Evolutionary conservation across 2,329 filamentous ascomycete species (phyloP).

Genomic region (Intubia oerlemansii): DNA sequence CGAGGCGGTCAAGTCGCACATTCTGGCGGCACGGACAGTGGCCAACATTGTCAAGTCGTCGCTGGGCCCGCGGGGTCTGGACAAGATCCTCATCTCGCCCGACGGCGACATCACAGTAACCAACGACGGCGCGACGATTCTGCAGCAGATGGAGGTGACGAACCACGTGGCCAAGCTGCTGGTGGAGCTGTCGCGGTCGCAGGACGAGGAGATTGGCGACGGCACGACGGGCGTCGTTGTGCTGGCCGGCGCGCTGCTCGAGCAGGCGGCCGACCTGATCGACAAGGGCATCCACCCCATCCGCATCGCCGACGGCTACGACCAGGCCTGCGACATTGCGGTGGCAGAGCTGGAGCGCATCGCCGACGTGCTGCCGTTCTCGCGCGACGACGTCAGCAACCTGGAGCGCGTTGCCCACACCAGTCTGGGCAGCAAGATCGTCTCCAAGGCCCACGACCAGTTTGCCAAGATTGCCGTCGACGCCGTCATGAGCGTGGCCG

Average conservation of each 20-base stretch:
- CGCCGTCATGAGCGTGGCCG: constrained; percentile 87
- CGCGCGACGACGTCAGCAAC: constrained; percentile 59
- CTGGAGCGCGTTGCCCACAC: constrained; percentile 89
- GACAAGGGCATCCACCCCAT: constrained; percentile 99
- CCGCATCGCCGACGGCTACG: constrained; percentile 93
- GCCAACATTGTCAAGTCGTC: constrained; percentile 96
- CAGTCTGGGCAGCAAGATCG: constrained; percentile 93
- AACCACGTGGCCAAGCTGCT: constrained; percentile 96
- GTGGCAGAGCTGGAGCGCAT: constrained; percentile 83
- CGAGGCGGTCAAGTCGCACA: constrained; percentile 96
- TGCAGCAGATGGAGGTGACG: constrained; percentile 96
- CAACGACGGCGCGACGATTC: constrained; percentile 94
- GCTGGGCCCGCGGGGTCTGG: constrained; percentile 80
- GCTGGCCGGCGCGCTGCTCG: constrained; percentile 77
- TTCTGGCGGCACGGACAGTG: constrained; percentile 86
- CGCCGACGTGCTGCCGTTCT: constrained; percentile 77
- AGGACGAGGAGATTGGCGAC: constrained; percentile 97
- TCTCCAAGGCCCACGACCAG: constrained; percentile 95
- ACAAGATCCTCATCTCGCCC: constrained; percentile 97
- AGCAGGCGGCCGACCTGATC: constrained; percentile 92
- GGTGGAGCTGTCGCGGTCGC: constrained; percentile 92
- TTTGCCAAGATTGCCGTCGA: constrained; percentile 96
- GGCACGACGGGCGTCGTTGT: constrained; percentile 97
- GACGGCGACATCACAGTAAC: constrained; percentile 98
- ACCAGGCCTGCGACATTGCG: constrained; percentile 92